Percentiles rank a stretch among this genome's conserved stretches.
Conservation (phyloP, 164 flowering plant genomes). For the Magnolia officinalis region DNA sequence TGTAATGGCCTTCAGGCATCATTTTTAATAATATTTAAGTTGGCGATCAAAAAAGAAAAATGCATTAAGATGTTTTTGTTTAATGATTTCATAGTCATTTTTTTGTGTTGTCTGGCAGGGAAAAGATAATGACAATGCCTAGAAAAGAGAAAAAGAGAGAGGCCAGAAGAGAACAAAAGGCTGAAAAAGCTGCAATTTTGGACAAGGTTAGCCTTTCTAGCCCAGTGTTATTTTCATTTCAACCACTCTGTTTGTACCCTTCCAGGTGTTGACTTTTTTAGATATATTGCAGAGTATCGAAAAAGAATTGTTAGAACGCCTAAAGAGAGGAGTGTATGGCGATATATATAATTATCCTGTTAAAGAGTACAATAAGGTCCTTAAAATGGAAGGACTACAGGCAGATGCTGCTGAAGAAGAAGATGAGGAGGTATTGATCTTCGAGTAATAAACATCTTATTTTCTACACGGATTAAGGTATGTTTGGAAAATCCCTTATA, state of each 20-base stretch:
- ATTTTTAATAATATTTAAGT: too few species aligned
- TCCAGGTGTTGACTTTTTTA: not conserved
- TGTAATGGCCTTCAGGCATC: too few species aligned
- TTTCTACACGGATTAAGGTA: not conserved
- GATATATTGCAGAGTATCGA: constrained; percentile 64
- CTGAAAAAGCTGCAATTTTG: constrained; percentile 72
- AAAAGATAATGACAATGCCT: constrained; percentile 81
- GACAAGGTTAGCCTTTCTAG: constrained; percentile 51
- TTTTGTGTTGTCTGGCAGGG: constrained; percentile 37
- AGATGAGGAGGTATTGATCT: constrained; percentile 41
- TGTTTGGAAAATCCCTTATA: not conserved
- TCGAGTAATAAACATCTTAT: not conserved
- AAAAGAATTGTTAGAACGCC: constrained; percentile 77
- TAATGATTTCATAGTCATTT: not conserved
- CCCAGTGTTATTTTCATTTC: not conserved
- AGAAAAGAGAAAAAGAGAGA: constrained; percentile 75
- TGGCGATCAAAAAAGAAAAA: not conserved
- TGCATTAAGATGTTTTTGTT: not conserved
- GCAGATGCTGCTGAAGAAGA: constrained; percentile 27
- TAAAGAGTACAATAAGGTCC: constrained; percentile 38
- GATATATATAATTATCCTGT: constrained; percentile 68
- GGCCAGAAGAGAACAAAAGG: constrained; percentile 77
- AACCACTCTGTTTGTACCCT: not conserved
- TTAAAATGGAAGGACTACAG: constrained; percentile 37
- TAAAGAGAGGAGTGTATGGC: constrained; percentile 63